Conservation (phyloP, 1,139 yeast species). For the Kodamaea alishanica region DNA sequence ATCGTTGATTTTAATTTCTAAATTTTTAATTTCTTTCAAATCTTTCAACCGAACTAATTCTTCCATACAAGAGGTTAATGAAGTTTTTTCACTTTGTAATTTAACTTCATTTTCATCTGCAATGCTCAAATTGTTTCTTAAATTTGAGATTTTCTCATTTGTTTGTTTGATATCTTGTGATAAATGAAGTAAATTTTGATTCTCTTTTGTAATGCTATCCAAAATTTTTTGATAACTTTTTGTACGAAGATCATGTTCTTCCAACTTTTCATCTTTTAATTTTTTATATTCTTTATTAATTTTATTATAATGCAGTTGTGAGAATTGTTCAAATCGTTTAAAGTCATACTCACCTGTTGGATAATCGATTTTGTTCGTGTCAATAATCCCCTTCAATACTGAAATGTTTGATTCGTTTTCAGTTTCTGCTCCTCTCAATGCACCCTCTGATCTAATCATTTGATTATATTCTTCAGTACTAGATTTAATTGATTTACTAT, state of each 20-base stretch:
- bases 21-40: constrained; percentile 24
- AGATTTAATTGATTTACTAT: constrained; percentile 17
- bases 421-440: constrained; percentile 47
- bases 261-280: constrained; percentile 6
- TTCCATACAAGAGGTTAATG: constrained; percentile 31
- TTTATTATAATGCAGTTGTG: constrained; percentile 2
- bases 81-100: constrained; percentile 33
- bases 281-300: constrained; percentile 4
- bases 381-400: constrained; percentile 13
- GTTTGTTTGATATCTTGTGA: constrained; percentile 30
- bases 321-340: constrained; percentile 4
- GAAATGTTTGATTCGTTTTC: constrained; percentile 28
- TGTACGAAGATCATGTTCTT: constrained; percentile 7
- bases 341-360: constrained; percentile 4
- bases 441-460: constrained; percentile 58
- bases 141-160: constrained; percentile 28
- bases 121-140: constrained; percentile 33
- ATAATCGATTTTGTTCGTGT: constrained; percentile 4
- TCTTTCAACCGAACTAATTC: constrained; percentile 27
- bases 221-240: constrained; percentile 18
- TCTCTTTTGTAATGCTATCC: constrained; percentile 36
- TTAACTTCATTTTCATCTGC: constrained; percentile 40
- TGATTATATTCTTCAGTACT: constrained; percentile 36
- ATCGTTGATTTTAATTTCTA: constrained; percentile 35
- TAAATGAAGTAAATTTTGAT: constrained; percentile 39